Evolutionary conservation across 495 filamentous ascomycete species (phyloP), one percentile per base, ranked within the genome.

Genomic region (Ascodesmis nigricans): DNA sequence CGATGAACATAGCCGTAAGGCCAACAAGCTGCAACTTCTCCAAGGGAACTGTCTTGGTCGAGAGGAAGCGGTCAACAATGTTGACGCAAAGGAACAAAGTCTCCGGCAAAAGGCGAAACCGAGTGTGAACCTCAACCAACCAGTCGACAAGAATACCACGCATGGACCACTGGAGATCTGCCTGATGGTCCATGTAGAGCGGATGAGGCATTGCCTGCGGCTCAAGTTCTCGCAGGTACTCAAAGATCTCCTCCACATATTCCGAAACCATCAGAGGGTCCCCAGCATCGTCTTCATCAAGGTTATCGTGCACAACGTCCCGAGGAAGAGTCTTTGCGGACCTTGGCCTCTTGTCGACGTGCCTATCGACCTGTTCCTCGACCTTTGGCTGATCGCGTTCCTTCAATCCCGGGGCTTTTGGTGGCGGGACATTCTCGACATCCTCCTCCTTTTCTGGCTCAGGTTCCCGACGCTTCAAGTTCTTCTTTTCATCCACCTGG

Each of bases 1-100:
- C 87, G 52, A 97, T 91, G 63, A 95, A 82, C 87, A 97, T 95
- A 52, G 87, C 87, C 30, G 87, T 90, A 41, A 95, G 79, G 51
- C 87, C 87, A 40, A 97, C 87, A 8, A 97, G 65, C 56, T 97
- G 87, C 5, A 97, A 69, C 37, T 81, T 81, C 46, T 95, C 87
- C 31, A 97, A 65, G 54, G 84, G 78, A 21, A 97, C 90, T 24
- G 91, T 71, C 59, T 92, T 91, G 38, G 67, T 67, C 3, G 82
- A 91, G 31, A 97, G 67, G 62, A 97, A 97, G 23, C 87, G 82
- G 47, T 97, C 87, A 51, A 97, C 87, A 53, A 95, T 80, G 64
- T 95, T 97, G 65, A 91, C 78, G 23, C 82, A 73, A 13, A 97
- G 73, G 63, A 93, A 97, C 25, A 97, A 63, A 3, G 87, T 97